A percentile compares a stretch with the other conserved stretches of the same genome.
Conservation (phyloP, 352 stramenopile genomes). For the Lagenidium sp. region DNA sequence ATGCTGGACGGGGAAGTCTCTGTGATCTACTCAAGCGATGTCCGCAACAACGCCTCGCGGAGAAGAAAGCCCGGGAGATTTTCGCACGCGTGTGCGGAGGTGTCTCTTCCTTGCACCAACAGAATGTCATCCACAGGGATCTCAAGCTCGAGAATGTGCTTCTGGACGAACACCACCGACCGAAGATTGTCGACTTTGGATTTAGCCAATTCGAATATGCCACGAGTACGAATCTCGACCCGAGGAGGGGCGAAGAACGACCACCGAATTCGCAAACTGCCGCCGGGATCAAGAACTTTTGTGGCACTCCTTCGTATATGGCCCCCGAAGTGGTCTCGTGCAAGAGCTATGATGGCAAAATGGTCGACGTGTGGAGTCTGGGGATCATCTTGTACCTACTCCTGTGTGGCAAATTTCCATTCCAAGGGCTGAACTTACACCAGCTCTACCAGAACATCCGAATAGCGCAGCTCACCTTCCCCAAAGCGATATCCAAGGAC, state of each 20-base stretch:
- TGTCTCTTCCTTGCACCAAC: slow-evolving; percentile 32
- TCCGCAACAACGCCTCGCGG: slow-evolving; percentile 21
- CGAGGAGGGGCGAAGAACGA: slow-evolving; percentile 19
- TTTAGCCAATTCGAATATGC: slow-evolving; percentile 45
- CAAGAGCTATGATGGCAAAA: slow-evolving; percentile 41
- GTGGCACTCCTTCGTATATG: slow-evolving; percentile 73
- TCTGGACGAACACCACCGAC: slow-evolving; percentile 22
- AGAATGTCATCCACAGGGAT: slow-evolving; percentile 58
- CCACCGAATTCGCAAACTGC: slow-evolving; percentile 17
- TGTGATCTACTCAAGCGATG: slow-evolving; percentile 28
- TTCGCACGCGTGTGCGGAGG: slow-evolving; percentile 30
- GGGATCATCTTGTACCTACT: slow-evolving; percentile 49
- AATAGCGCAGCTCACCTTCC: slow-evolving; percentile 7
- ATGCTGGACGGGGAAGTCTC: slow-evolving; percentile 25
- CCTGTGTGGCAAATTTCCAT: slow-evolving; percentile 49
- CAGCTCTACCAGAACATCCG: slow-evolving; percentile 34
- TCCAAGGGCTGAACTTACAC: slow-evolving; percentile 68
- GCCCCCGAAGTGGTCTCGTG: slow-evolving; percentile 57
- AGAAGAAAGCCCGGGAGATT: slow-evolving; percentile 23
- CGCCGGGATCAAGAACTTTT: slow-evolving; percentile 57
- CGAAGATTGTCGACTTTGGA: slow-evolving; percentile 59
- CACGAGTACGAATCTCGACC: slow-evolving; percentile 17
- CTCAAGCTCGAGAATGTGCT: slow-evolving; percentile 76
- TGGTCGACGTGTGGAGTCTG: slow-evolving; percentile 41
- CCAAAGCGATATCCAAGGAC: slow-evolving; percentile 18